phyloP scores from a whole-genome alignment of 2,329 filamentous ascomycete genomes.

The Alternaria brassicae region DNA sequence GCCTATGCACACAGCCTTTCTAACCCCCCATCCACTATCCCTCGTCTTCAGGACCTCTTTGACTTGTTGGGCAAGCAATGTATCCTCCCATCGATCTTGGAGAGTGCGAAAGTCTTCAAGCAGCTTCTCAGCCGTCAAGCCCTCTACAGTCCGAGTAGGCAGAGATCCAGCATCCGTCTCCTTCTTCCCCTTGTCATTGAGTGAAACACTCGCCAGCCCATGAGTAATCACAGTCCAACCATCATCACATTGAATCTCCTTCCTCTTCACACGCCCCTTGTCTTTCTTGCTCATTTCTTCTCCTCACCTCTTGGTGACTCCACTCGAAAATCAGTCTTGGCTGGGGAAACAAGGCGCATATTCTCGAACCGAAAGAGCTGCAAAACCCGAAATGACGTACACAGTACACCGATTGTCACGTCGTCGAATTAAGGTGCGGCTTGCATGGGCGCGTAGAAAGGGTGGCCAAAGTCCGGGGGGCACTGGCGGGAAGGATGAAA shows the following conservation, averaged over 20 bases:
- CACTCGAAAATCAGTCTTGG: not conserved
- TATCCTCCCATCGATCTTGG: constrained; percentile 35
- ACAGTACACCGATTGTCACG: constrained; percentile 2
- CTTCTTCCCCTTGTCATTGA: constrained; percentile 4
- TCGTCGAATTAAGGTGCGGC: constrained; percentile 32
- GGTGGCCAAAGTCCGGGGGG: not conserved
- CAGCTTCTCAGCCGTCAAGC: constrained; percentile 36
- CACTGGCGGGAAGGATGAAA: not conserved
- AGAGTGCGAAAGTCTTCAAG: constrained; percentile 30
- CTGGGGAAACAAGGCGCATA: not conserved
- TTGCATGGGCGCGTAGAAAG: constrained; percentile 30
- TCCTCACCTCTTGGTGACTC: not conserved
- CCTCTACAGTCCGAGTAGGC: constrained; percentile 25
- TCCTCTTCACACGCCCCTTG: constrained; percentile 39
- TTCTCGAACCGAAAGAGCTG: not conserved
- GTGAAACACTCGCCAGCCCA: constrained; percentile 20
- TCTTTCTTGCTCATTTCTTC: constrained; percentile 6
- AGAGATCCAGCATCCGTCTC: constrained; percentile 11
- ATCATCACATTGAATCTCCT: constrained; percentile 38
- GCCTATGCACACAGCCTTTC: constrained; percentile 45
- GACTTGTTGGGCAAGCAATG: constrained; percentile 31
- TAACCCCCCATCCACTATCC: constrained; percentile 17
- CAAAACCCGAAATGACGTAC: not conserved
- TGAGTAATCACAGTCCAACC: constrained; percentile 51
- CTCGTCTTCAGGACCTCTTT: constrained; percentile 12